A percentile compares a stretch with the other conserved stretches of the same genome.
phyloP scores from a whole-genome alignment of 2,329 filamentous ascomycete species.

The Fusarium circinatum region DNA sequence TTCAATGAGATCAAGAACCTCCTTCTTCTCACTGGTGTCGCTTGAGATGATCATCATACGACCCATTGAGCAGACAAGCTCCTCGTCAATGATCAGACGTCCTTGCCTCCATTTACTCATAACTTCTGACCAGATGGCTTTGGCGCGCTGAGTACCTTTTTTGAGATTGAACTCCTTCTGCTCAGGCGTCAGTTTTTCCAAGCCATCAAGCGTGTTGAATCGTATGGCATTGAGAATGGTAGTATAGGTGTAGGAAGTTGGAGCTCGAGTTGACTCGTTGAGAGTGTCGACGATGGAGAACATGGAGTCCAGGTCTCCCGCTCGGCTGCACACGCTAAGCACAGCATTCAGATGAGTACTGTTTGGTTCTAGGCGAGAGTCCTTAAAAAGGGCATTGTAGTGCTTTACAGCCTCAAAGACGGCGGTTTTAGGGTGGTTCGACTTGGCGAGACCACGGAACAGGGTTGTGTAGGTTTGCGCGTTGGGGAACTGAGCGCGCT shows the following conservation, averaged over 20 bases:
- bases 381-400: constrained; percentile 78
- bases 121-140: constrained; percentile 83
- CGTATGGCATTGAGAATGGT: constrained; percentile 84
- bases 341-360: constrained; percentile 89
- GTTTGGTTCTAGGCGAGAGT: constrained; percentile 73
- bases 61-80: constrained; percentile 84
- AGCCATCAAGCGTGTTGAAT: constrained; percentile 41
- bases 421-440: constrained; percentile 66
- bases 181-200: constrained; percentile 42
- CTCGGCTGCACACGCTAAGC: constrained; percentile 81
- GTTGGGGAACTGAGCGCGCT: constrained; percentile 83
- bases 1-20: constrained; percentile 79
- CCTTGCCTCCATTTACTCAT: constrained; percentile 79
- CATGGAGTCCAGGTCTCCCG: constrained; percentile 80
- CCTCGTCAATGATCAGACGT: constrained; percentile 77
- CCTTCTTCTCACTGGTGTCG: constrained; percentile 69
- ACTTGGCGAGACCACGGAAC: constrained; percentile 76
- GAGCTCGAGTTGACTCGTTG: constrained; percentile 70
- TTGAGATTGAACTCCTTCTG: constrained; percentile 50
- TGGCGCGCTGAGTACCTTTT: constrained; percentile 71
- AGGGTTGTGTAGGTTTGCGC: constrained; percentile 85
- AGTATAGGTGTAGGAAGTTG: constrained; percentile 79
- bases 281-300: constrained; percentile 81
- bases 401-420: constrained; percentile 77
- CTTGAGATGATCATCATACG: constrained; percentile 75